Evolutionary conservation across 768 basidiomycete genomes (phyloP).

Genomic region (Rhizopogon vulgaris): DNA sequence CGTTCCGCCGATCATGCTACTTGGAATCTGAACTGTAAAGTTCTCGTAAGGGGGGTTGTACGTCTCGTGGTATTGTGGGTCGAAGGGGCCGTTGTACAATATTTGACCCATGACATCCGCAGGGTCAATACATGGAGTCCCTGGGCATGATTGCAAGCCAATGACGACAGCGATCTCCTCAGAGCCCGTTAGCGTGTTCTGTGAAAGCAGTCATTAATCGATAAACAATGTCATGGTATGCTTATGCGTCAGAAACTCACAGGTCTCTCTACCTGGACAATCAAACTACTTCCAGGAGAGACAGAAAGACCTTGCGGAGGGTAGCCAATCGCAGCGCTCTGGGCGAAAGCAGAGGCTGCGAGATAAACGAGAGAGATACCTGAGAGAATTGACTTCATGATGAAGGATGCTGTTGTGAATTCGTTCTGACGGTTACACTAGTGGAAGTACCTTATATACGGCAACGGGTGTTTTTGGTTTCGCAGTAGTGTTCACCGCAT

Average conservation of each 20-base stretch:
- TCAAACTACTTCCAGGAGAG: slow-evolving; percentile 30
- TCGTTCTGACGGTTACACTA: background rate
- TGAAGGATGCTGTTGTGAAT: slow-evolving; percentile 1
- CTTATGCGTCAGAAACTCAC: slow-evolving; percentile 25
- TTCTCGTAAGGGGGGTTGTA: slow-evolving; percentile 37
- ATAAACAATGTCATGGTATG: background rate
- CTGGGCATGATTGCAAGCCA: slow-evolving; percentile 34
- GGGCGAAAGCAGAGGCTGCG: slow-evolving; percentile 32
- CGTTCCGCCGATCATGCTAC: slow-evolving; percentile 17
- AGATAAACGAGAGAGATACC: slow-evolving; percentile 18
- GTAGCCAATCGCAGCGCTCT: slow-evolving; percentile 33
- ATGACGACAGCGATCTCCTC: slow-evolving; percentile 42
- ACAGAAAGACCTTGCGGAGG: slow-evolving; percentile 34
- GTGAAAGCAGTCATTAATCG: background rate
- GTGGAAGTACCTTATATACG: background rate
- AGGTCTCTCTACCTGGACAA: slow-evolving; percentile 41
- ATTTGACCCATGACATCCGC: slow-evolving; percentile 32
- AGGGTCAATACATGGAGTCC: slow-evolving; percentile 19
- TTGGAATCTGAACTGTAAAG: slow-evolving; percentile 37
- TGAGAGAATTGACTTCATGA: slow-evolving; percentile 10
- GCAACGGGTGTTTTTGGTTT: background rate
- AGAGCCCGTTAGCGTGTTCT: slow-evolving; percentile 34
- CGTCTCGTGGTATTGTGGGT: slow-evolving; percentile 27
- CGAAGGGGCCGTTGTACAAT: slow-evolving; percentile 42
- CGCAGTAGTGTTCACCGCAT: background rate